A percentile compares a stretch with the other conserved stretches of the same genome.
Evolutionary conservation across 2,329 filamentous ascomycete species (phyloP).

Genomic region (Geosmithia flava): DNA sequence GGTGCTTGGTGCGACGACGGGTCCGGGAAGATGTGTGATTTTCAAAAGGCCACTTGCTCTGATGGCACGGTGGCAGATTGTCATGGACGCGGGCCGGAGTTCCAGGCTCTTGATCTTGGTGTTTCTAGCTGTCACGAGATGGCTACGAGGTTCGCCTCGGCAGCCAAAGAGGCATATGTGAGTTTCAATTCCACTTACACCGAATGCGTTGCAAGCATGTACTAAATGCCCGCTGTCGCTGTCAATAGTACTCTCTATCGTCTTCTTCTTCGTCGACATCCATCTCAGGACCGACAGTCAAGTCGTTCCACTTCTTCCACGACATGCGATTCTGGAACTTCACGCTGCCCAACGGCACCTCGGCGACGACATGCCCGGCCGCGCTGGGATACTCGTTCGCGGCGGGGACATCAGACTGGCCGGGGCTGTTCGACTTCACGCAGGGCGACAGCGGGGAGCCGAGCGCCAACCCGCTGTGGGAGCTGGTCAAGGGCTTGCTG

Average conservation of each 20-base stretch:
- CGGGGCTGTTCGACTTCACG: constrained; percentile 85
- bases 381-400: constrained; percentile 88
- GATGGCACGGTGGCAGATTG: constrained; percentile 58
- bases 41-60: constrained; percentile 73
- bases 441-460: constrained; percentile 70
- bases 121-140: constrained; percentile 66
- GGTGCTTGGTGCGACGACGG: constrained; percentile 88
- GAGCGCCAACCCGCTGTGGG: constrained; percentile 63
- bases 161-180: constrained; percentile 34
- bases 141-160: constrained; percentile 56
- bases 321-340: constrained; percentile 72
- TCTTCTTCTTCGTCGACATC: constrained; percentile 25
- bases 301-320: constrained; percentile 75
- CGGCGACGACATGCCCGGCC: constrained; percentile 67
- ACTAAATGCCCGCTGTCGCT: no score
- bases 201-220: no score
- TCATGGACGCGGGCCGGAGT: constrained; percentile 62
- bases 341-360: constrained; percentile 56
- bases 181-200: constrained; percentile 6
- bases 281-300: constrained; percentile 54
- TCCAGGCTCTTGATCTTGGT: constrained; percentile 55
- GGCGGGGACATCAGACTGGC: constrained; percentile 83
- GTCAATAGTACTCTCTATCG: constrained; percentile 38
- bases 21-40: constrained; percentile 56
- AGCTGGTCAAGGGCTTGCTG: constrained; percentile 58